Base-by-base conservation (phyloP, 2,329 filamentous ascomycete species). In the Paecilomyces variotii region DNA sequence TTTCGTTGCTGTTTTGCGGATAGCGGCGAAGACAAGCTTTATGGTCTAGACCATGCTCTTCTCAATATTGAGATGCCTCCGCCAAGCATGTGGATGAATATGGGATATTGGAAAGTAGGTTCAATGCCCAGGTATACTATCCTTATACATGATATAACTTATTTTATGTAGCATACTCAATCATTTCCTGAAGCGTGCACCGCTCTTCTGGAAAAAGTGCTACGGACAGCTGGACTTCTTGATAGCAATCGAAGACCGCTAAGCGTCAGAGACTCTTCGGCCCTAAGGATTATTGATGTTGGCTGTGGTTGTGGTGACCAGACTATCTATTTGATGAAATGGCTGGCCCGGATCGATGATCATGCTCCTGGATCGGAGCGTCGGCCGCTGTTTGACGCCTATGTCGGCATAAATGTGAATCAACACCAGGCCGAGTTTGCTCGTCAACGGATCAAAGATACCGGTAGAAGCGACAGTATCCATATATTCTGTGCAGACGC, bases 281-380 rank as follows among this genome's bases (percentile, higher is more conserved):
- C 4, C 26, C 35, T 57, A 2, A 59, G 56, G 2, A 54, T 71
- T 9, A 69, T 85, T 0, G 83, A 85, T 60, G 71, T 85, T 1
- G 83, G 83, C 2, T 81, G 84, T 60, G 83, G 83, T 9, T 86
- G 83, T 61, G 83, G 83, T 32, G 82, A 85, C 62, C 83, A 85
- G 66, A 81, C 78, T 0, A 66, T 80, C 24, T 76, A 80, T 57
- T 63, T 84, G 26, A 74, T 71, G 1, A 67, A 66, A 10, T 64
- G 71, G 26, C 60, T 70, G 3, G 55, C 62, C 19, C 49, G 63
- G 3, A 55, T 58, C 27, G 58, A 64, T 32, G 30, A 54, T 19
- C 25, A 45, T 12, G 25, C 30, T 12, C 28, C 55, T 7, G 52
- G 19, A 12, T 28, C 55, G 24, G 39, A 32, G 11, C n/a, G 12